phyloP scores from a whole-genome alignment of 305 asterid genomes.

The Fraxinus nigra region DNA sequence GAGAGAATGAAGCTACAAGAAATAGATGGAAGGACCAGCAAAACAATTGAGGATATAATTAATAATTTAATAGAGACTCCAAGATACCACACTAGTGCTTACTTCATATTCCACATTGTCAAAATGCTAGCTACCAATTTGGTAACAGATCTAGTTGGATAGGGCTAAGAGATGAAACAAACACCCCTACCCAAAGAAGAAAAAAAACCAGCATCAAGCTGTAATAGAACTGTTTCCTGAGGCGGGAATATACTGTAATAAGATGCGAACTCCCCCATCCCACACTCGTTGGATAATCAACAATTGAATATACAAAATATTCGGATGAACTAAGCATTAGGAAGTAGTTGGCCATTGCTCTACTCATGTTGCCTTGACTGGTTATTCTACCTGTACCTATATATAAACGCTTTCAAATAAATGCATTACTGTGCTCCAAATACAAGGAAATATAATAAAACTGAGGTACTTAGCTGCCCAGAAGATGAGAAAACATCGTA shows the following conservation, averaged over 20 bases:
- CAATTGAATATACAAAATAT: not conserved
- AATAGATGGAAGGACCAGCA: not conserved
- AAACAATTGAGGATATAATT: not conserved
- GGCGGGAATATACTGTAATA: not conserved
- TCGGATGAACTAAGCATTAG: not conserved
- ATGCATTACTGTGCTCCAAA: not conserved
- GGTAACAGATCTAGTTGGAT: not conserved
- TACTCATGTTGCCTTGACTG: not conserved
- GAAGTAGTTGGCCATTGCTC: not conserved
- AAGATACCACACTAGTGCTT: not conserved
- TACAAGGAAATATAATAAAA: not conserved
- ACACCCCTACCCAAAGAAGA: not conserved
- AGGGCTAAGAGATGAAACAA: not conserved
- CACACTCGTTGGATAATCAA: not conserved
- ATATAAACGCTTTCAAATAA: not conserved
- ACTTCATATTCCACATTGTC: not conserved
- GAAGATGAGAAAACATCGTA: not conserved
- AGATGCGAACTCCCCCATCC: not conserved
- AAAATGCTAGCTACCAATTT: not conserved
- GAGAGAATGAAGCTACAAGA: not conserved
- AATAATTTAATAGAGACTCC: not conserved
- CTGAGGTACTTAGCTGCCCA: not conserved
- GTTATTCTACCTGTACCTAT: not conserved
- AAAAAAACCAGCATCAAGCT: not conserved
- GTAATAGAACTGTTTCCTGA: not conserved